These are phyloP conservation scores for Hordeum marinum DNA, from an alignment of 176 grass and related monocot species.

Conservation along the genomic window DNA sequence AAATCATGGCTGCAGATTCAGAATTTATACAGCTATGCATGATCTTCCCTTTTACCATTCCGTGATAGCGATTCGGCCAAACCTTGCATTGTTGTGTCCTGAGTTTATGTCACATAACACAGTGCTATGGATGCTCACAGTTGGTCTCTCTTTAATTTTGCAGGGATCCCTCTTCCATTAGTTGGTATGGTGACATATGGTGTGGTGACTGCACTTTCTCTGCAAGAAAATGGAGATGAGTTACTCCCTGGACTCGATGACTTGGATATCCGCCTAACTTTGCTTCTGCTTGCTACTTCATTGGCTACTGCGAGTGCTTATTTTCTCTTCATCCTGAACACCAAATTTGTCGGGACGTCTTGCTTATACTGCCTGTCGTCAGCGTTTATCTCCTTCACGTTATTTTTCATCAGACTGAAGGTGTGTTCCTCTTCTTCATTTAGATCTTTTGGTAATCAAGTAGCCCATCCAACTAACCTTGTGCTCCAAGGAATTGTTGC, in stretches of 20 bases:
- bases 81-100: background rate
- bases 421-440: conserved; percentile 27
- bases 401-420: conserved; percentile 84
- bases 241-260: conserved; percentile 49
- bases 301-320: conserved; percentile 87
- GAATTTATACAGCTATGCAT: background rate
- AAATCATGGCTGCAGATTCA: background rate
- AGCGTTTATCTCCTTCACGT: conserved; percentile 74
- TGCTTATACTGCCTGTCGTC: conserved; percentile 79
- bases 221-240: conserved; percentile 49
- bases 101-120: background rate
- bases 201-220: conserved; percentile 60
- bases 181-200: conserved; percentile 68
- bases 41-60: background rate
- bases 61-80: background rate
- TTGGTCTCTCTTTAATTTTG: background rate
- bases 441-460: background rate
- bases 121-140: background rate
- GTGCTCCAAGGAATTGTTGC: background rate
- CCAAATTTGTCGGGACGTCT: conserved; percentile 75
- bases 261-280: conserved; percentile 53
- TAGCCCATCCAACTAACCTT: background rate
- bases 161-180: conserved; percentile 80
- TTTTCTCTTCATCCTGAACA: conserved; percentile 83
- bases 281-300: conserved; percentile 71